Conservation (phyloP, 2,329 filamentous ascomycete species). For the Madurella mycetomatis region DNA sequence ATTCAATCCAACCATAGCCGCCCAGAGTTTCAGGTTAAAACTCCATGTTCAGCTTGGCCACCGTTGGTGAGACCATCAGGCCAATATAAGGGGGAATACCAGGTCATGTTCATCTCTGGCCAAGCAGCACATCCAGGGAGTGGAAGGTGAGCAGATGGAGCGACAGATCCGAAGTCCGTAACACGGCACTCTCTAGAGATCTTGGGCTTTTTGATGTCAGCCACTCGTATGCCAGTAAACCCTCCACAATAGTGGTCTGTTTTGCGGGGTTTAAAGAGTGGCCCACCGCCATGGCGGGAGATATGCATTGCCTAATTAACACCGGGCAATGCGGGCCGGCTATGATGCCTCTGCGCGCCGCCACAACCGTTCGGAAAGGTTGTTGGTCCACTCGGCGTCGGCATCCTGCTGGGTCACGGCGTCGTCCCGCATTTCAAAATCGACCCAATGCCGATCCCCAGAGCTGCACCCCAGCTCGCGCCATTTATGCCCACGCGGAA, state of each 20-base stretch:
- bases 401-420: conserved; percentile 11
- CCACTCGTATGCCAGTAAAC: not conserved
- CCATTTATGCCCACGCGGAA: conserved; percentile 25
- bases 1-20: too few species aligned
- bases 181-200: conserved; percentile 1
- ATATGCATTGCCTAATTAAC: conserved; percentile 23
- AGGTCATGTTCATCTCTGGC: too few species aligned
- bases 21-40: too few species aligned
- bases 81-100: too few species aligned
- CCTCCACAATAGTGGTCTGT: not conserved
- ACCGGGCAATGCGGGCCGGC: conserved; percentile 27
- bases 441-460: conserved; percentile 20
- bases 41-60: too few species aligned
- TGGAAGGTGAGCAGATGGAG: not conserved
- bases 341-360: conserved; percentile 7
- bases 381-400: conserved; percentile 8
- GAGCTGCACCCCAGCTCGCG: conserved; percentile 20
- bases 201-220: conserved; percentile 1
- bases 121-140: not conserved
- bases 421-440: conserved; percentile 24
- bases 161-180: conserved; percentile 1
- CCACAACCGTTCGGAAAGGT: conserved; percentile 17
- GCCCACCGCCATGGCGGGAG: conserved; percentile 5
- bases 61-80: too few species aligned
- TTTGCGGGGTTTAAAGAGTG: conserved; percentile 7